Evolutionary conservation across 1,284 basidiomycete species (phyloP), one percentile per base, ranked within the genome.

Genomic region (Sparassis latifolia): DNA sequence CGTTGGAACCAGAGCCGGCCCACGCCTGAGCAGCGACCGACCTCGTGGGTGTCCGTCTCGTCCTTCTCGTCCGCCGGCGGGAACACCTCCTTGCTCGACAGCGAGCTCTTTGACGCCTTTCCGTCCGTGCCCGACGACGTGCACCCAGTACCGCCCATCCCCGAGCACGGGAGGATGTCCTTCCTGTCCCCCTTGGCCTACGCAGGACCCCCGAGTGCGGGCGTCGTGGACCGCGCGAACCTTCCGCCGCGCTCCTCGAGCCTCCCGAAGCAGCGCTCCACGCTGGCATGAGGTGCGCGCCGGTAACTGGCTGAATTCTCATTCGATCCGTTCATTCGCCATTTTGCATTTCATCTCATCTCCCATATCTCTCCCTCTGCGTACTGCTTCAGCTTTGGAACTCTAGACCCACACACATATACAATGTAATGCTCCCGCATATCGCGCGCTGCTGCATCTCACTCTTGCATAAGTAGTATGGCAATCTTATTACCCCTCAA

Each of bases 101-200:
- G 53, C 47, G 62, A 60, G 35, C 56, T 67, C 29, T 68, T 67
- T 53, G 66, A 69, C 49, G 55, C 61, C n/a, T 69, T 69, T 57
- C 67, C 68, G 3, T 62, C 59, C 39, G 66, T 69, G 12, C 68
- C 67, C 12, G 61, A 64, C 32, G 55, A 51, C 12, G 47, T 59
- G 20, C 62, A 55, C 4, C 48, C 51, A 2, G 33, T 35, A 27
- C 51, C 52, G 32, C 44, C 54, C 6, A 50, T 58, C 9, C 20
- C 20, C 20, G 20, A 20, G 20, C 20, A 20, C 20, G 20, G 20
- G 20, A 20, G 20, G 20, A 20, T 20, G 20, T 20, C 20, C 20
- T 42, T 48, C 38, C 28, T 47, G n/a, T 48, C 54, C 2, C 40
- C 52, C 7, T 49, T 49, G n/a, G 56, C 46, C 2, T 42, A 52